Evolutionary conservation across 208 protist genomes (phyloP).

Genomic region (Leishmania lainsoni): DNA sequence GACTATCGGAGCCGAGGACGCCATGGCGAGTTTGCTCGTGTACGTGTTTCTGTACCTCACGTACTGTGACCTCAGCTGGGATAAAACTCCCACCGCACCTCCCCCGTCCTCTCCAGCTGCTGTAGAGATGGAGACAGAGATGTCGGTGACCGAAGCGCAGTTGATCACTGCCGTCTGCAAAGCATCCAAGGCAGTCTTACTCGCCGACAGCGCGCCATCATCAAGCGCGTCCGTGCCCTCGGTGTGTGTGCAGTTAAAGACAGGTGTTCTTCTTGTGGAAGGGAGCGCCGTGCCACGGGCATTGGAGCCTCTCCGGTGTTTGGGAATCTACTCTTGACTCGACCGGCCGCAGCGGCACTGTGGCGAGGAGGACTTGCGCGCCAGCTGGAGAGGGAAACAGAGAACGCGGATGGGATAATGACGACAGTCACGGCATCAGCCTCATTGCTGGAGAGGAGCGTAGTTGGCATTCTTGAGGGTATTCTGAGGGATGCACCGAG

Average conservation of each 20-base stretch:
- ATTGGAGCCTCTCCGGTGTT: constrained; percentile 10
- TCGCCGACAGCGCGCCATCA: not conserved
- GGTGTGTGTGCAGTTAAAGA: not conserved
- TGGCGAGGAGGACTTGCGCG: not conserved
- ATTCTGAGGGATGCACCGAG: not conserved
- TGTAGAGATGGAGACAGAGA: not conserved
- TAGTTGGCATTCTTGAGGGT: not conserved
- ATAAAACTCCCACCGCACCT: not conserved
- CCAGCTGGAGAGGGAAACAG: not conserved
- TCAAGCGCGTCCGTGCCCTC: not conserved
- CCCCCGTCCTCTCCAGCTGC: too few species aligned
- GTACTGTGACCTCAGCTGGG: not conserved
- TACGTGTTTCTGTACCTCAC: constrained; percentile 26
- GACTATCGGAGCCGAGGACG: constrained; percentile 6
- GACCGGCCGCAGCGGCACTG: constrained; percentile 3
- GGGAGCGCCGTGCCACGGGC: not conserved
- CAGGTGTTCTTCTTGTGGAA: constrained; percentile 5
- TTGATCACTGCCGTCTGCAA: constrained; percentile 5
- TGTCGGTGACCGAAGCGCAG: not conserved
- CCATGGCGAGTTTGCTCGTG: constrained; percentile 22
- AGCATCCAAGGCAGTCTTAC: not conserved
- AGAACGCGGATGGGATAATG: not conserved
- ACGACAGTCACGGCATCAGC: not conserved
- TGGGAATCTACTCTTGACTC: constrained; percentile 17
- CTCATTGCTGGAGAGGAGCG: not conserved